Base-by-base conservation (phyloP, 345 rosid species). In the Microthlaspi erraticum region DNA sequence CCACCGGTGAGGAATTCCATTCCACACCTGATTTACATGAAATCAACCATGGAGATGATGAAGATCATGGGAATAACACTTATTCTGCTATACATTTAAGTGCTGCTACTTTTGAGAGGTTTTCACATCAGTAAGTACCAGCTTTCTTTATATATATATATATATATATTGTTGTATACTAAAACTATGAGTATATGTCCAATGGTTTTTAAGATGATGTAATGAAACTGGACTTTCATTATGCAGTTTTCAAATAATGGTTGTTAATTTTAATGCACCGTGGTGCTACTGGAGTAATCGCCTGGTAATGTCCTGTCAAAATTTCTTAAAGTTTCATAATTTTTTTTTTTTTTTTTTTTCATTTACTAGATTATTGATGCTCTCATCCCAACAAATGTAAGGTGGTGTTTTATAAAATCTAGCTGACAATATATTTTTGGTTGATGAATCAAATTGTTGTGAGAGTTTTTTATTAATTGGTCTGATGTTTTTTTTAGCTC, bases 251-350 rank as follows among this genome's bases (percentile, higher is more conserved):
- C 93, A 85, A 37, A 81, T 94, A 74, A 70, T 94, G 83, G 92
- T 79, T 38, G 96, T 94, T 65, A 94, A 94, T 76, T 94, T 94
- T 80, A 84, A 63, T 76, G 96, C 97, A 48, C 97, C 95, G 26
- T 94, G 99, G 99, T 94, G 99, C 84, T 79, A 78, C 75, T 94
- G 95, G 93, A 84, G 99, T 77, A 87, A 77, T 53, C 96, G 93
- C 78, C 79, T 94, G 96, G 97, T 91, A 88, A 81, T 76, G 19
- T 43, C 18, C 19, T 53, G 14, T 20, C 6, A 6, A 16, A 16
- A 26, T 17, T 13, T 42, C 45, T 39, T 18, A 32, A 54, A 7
- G 6, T 18, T 32, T 43, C 26, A n/a, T 34, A 2, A 34, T 36
- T 1, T 0, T 36, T 44, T 57, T 20, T 10, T 42, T 37, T 42